Evolutionary conservation across 2,329 filamentous ascomycete genomes (phyloP).

Genomic region (Colletotrichum aenigma): DNA sequence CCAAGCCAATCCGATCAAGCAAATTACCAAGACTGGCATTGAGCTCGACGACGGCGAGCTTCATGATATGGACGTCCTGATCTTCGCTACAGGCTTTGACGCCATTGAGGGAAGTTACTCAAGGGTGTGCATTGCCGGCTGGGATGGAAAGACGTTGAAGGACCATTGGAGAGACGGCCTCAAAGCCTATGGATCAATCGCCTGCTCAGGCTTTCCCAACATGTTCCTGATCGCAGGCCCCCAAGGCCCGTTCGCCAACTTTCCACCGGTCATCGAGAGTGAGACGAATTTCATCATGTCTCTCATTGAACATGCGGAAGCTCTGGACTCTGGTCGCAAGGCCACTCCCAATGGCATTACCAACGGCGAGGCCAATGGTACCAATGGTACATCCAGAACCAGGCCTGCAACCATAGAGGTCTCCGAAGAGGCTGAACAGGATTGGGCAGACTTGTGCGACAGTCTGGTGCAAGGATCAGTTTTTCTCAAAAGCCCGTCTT

Average conservation of each 20-base stretch:
- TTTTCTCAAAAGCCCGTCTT: background rate
- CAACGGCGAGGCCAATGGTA: background rate
- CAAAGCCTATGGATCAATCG: background rate
- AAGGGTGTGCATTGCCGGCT: background rate
- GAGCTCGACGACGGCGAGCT: fast-evolving
- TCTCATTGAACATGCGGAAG: background rate
- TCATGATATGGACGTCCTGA: background rate
- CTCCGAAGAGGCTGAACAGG: background rate
- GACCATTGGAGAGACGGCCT: background rate
- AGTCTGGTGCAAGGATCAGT: background rate
- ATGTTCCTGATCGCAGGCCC: background rate
- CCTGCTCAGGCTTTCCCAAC: background rate
- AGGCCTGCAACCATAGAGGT: background rate
- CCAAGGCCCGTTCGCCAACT: background rate
- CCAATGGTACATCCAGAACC: background rate
- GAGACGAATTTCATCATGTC: background rate
- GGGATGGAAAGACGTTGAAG: background rate
- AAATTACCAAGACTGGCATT: fast-evolving
- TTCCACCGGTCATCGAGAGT: background rate
- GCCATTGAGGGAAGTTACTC: background rate
- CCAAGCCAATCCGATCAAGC: background rate
- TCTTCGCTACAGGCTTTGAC: background rate
- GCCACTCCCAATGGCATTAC: fast-evolving
- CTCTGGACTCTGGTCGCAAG: background rate
- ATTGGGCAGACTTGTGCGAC: background rate